A percentile compares a stretch with the other conserved stretches of the same genome.
Evolutionary conservation across 176 grass and related monocot genomes (phyloP).

Genomic region (Rhynchospora breviuscula): DNA sequence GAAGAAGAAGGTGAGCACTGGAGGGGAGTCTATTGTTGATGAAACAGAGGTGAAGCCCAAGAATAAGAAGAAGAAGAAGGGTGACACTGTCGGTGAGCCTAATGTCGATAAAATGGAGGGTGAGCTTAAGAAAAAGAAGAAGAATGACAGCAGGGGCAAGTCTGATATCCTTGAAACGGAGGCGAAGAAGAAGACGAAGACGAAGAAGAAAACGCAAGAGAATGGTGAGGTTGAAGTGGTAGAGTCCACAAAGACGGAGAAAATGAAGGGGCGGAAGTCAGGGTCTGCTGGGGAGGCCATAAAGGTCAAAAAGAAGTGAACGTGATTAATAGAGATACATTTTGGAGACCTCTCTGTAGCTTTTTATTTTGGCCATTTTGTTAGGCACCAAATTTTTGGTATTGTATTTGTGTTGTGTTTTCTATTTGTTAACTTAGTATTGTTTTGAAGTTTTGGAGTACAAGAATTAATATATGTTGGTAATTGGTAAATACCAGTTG

Average conservation of each 20-base stretch:
- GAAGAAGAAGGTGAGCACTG: too few relatives aligned
- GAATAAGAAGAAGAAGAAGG: neutral
- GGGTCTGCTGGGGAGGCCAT: neutral
- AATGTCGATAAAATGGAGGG: neutral
- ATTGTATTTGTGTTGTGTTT: neutral
- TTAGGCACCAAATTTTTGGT: slow-evolving; percentile 6
- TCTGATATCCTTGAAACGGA: neutral
- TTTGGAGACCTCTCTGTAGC: neutral
- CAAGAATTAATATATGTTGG: neutral
- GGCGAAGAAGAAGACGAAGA: neutral
- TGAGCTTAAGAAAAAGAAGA: neutral
- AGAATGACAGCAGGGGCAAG: neutral
- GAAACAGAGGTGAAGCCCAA: slow-evolving; percentile 12
- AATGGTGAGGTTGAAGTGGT: neutral
- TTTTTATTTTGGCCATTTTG: neutral
- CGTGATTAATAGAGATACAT: neutral
- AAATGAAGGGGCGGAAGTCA: neutral
- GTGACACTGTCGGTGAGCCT: neutral
- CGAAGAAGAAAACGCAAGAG: neutral
- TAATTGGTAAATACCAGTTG: neutral
- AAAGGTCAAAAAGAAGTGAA: neutral
- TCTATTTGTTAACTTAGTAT: neutral
- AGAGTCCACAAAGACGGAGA: neutral
- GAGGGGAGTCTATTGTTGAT: too few relatives aligned
- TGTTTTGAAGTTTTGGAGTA: neutral